phyloP scores from a whole-genome alignment of 768 basidiomycete species.

The Pulveroboletus sp. region DNA sequence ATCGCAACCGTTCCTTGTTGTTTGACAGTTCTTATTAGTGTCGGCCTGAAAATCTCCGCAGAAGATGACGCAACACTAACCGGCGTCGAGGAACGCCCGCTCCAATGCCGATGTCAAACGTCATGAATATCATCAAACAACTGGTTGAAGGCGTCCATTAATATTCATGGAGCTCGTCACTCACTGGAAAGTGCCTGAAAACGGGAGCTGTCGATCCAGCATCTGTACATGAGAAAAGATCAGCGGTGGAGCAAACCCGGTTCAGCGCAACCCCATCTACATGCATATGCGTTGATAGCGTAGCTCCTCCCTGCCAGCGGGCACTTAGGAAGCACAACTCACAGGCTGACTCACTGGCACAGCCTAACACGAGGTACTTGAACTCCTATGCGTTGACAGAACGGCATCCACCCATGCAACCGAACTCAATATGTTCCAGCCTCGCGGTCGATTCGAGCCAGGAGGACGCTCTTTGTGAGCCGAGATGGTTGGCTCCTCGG shows the following conservation, averaged over 20 bases:
- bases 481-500: not conserved
- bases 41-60: constrained; percentile 87
- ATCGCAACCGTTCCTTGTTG: not conserved
- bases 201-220: constrained; percentile 55
- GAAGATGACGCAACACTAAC: too few relatives aligned
- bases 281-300: not conserved
- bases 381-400: not conserved
- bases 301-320: not conserved
- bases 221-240: too few relatives aligned
- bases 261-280: too few relatives aligned
- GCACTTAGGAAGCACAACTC: not conserved
- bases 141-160: not conserved
- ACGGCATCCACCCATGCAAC: not conserved
- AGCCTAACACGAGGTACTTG: not conserved
- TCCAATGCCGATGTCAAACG: constrained; percentile 88
- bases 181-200: constrained; percentile 58
- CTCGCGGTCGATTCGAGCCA: not conserved
- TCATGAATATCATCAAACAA: too few relatives aligned
- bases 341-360: not conserved
- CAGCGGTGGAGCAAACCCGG: too few relatives aligned
- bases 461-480: not conserved
- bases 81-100: constrained; percentile 64
- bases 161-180: constrained; percentile 60
- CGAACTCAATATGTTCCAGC: not conserved
- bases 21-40: constrained; percentile 59